Conservation (phyloP, 2,329 filamentous ascomycete species). For the Botryosphaeria agaves region DNA sequence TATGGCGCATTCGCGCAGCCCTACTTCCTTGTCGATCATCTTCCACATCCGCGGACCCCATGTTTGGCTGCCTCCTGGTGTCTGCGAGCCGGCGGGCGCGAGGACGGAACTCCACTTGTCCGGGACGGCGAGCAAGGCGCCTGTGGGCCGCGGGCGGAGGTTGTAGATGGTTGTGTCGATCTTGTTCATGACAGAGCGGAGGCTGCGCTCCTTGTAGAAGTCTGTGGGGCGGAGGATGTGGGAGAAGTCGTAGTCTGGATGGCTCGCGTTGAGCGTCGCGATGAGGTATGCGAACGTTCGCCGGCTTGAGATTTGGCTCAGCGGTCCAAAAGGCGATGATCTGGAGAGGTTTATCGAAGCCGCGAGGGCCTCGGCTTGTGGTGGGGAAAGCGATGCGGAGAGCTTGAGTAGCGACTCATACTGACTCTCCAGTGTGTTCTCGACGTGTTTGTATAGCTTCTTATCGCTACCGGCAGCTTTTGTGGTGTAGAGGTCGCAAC, state of each 20-base stretch:
- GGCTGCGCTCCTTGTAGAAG: constrained; percentile 68
- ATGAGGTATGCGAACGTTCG: constrained; percentile 93
- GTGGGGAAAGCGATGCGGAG: constrained; percentile 73
- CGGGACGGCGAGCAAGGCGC: constrained; percentile 15
- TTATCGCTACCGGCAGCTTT: constrained; percentile 92
- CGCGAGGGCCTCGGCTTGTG: constrained; percentile 54
- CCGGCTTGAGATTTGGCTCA: constrained; percentile 75
- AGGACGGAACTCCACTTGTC: constrained; percentile 23
- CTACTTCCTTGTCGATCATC: constrained; percentile 88
- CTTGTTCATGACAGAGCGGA: constrained; percentile 68
- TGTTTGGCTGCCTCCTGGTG: constrained; percentile 34
- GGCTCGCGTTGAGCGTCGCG: constrained; percentile 87
- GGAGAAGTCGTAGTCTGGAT: constrained; percentile 94
- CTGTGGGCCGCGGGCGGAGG: constrained; percentile 42
- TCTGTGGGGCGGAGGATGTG: constrained; percentile 77
- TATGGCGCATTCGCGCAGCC: constrained; percentile 68
- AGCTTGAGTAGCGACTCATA: constrained; percentile 77
- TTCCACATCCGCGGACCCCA: constrained; percentile 92
- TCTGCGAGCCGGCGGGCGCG: constrained; percentile 28
- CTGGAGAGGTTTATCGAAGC: constrained; percentile 56
- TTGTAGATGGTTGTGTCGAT: constrained; percentile 80
- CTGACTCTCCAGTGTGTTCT: constrained; percentile 76
- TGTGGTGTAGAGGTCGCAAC: constrained; percentile 92
- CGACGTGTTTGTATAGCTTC: constrained; percentile 93
- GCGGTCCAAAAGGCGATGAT: constrained; percentile 78